A percentile compares a stretch with the other conserved stretches of the same genome.
Evolutionary conservation across 495 filamentous ascomycete species (phyloP).

Genomic region (Baudoinia panamericana): DNA sequence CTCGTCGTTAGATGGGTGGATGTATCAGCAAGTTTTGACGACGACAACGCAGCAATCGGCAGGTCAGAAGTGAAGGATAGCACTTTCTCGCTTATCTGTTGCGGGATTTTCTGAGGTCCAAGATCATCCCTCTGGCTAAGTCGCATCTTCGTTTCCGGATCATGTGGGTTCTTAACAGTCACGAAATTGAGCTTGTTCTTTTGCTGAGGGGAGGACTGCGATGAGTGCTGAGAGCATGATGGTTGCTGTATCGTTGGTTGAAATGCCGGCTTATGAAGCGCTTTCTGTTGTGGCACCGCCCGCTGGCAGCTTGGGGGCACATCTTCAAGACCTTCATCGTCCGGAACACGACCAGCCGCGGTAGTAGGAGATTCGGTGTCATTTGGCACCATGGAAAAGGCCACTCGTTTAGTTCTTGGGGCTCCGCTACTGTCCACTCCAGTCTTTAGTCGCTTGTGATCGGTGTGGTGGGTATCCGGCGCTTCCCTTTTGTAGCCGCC

Average conservation of each 20-base stretch:
- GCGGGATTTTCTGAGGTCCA: slow-evolving; percentile 6
- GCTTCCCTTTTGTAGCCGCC: too few species aligned
- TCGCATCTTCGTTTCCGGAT: slow-evolving; percentile 48
- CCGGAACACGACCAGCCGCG: slow-evolving; percentile 3
- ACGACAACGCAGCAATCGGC: slow-evolving; percentile 3
- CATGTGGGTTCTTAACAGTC: slow-evolving; percentile 66
- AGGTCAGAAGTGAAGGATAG: slow-evolving; percentile 4
- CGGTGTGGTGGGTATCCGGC: too few species aligned
- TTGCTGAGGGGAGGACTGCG: slow-evolving; percentile 22
- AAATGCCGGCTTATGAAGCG: slow-evolving; percentile 2
- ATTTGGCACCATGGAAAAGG: background rate
- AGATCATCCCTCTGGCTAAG: slow-evolving; percentile 49
- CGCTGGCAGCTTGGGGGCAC: slow-evolving; percentile 7
- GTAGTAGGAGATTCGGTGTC: background rate
- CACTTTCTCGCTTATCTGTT: slow-evolving; percentile 19
- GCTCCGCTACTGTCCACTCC: too few species aligned
- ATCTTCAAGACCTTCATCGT: slow-evolving; percentile 1
- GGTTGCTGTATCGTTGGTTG: slow-evolving; percentile 11
- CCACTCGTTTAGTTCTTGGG: too few species aligned
- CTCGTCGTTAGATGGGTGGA: background rate
- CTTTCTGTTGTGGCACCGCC: background rate
- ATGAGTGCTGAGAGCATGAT: slow-evolving; percentile 20
- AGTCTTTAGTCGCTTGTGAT: too few species aligned
- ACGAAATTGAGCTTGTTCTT: slow-evolving; percentile 47
- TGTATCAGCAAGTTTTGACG: background rate